Base-by-base conservation (phyloP, 352 stramenopile genomes). In the Globisporangium mamillatum region DNA sequence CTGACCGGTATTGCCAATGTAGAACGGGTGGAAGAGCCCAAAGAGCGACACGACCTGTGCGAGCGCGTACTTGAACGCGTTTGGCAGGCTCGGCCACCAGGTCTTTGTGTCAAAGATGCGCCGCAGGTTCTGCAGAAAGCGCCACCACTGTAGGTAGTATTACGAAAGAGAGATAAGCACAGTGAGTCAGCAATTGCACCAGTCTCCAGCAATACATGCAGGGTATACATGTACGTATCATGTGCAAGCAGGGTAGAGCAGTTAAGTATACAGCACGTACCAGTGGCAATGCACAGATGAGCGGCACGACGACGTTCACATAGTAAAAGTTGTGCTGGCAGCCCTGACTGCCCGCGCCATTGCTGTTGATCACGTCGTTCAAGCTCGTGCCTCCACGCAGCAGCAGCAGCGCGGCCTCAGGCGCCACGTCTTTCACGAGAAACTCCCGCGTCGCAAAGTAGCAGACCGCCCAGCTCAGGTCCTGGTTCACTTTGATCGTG, bases 61-160 rank as follows among this genome's bases (percentile, higher is more conserved):
- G 0, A 97, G 75, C 9, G 85, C 87, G 76, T 99, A 99, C 77
- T 99, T 99, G 72, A 94, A 90, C 25, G 92, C 93, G 73, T 99
- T 99, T 2, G 94, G 89, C 16, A 99, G 79, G 70, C 98, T 96
- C 3, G 97, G 97, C 77, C 95, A 98, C 78, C 97, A 96, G 63
- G 96, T 93, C 64, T 96, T 86, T 27, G 95, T 98, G 80, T 99
- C 96, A 58, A 97, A 86, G 66, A 98, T 98, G 63, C 95, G 86
- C 34, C 97, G 88, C 20, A 99, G 75, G 74, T 94, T 99, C 84
- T 99, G 97, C 59, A 98, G 92, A 75, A 99, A 99, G 32, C 97
- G 91, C 76, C 98, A 97, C 90, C 96, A 98, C 59, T 80, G 36
- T 14, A 24, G n/a, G n/a, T 20, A 38, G 32, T 32, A 59, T 4